Base-by-base conservation (phyloP, 768 basidiomycete species). In the Suillus alpinus region DNA sequence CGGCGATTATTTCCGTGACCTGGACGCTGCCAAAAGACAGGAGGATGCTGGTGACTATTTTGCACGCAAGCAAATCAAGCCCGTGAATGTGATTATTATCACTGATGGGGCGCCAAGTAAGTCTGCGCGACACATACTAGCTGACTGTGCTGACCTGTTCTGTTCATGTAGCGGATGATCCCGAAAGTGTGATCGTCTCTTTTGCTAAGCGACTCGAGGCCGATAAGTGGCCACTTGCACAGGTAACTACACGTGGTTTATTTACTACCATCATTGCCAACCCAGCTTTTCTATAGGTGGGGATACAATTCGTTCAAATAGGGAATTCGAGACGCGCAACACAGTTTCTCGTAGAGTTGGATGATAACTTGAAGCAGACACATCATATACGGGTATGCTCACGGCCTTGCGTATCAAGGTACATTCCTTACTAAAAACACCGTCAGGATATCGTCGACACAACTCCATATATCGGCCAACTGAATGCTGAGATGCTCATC, bases 251-350 rank as follows among this genome's bases (percentile, higher is more conserved):
- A n/a, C 20, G n/a, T 37, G 20, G 1, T 14, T 34, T 14, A 2
- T 18, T 51, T n/a, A 8, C 3, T 37, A 14, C 20, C 12, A 6
- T n/a, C 23, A 14, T 8, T 12, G 46, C 60, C 63, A 26, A 71
- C 16, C 3, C 3, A 3, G 14, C 31, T 26, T 40, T 68, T 34
- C 49, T 62, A 29, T 68, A 89, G 81, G 76, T 89, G 18, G 86
- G 88, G 0, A 81, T 89, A 31, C 87, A 89, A 63, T 88, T 92
- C 56, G 81, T 92, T 1, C 90, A 91, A 70, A 83, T 92, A 39
- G 89, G 89, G 5, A 69, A 82, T 68, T 65, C 68, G 59, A 39
- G 65, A 56, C 49, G 68, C 61, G 76, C 85, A 49, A 65, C 77
- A 3, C 73, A 72, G 66, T 87, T 69, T 65, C 76, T 85, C 49